phyloP scores from a whole-genome alignment of 371 early-diverging fungal genomes.

The Choanephora cucurbitarum region DNA sequence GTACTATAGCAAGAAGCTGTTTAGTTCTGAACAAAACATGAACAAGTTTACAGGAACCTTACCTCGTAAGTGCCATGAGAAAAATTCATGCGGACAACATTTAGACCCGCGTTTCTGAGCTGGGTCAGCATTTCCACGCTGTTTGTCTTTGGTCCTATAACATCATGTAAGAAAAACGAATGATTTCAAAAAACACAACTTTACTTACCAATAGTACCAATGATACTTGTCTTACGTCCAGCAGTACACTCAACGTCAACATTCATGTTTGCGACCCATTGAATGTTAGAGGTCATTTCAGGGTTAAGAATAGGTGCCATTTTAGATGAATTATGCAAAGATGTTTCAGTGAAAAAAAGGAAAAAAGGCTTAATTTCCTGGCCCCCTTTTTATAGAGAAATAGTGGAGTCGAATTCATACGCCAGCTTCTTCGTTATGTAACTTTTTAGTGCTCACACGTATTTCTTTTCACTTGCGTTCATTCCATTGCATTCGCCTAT shows the following conservation, averaged over 20 bases:
- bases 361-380: no score
- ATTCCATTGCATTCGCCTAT: no score
- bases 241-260: slow-evolving; percentile 64
- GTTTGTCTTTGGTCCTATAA: slow-evolving; percentile 80
- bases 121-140: slow-evolving; percentile 82
- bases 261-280: slow-evolving; percentile 76
- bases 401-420: no score
- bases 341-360: no score
- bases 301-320: slow-evolving; percentile 25
- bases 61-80: slow-evolving; percentile 95
- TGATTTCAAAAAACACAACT: not conserved
- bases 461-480: no score
- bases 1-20: slow-evolving; percentile 57
- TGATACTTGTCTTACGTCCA: slow-evolving; percentile 77
- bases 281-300: slow-evolving; percentile 56
- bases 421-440: no score
- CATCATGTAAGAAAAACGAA: not conserved
- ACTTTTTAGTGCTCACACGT: no score
- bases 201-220: slow-evolving; percentile 29
- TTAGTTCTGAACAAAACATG: no score
- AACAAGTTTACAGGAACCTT: slow-evolving; percentile 9
- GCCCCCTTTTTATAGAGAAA: no score
- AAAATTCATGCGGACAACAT: slow-evolving; percentile 93
- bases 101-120: slow-evolving; percentile 93
- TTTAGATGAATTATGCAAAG: not conserved